Conservation (phyloP, 2,329 filamentous ascomycete genomes). For the Colletotrichum gloeosporioides region DNA sequence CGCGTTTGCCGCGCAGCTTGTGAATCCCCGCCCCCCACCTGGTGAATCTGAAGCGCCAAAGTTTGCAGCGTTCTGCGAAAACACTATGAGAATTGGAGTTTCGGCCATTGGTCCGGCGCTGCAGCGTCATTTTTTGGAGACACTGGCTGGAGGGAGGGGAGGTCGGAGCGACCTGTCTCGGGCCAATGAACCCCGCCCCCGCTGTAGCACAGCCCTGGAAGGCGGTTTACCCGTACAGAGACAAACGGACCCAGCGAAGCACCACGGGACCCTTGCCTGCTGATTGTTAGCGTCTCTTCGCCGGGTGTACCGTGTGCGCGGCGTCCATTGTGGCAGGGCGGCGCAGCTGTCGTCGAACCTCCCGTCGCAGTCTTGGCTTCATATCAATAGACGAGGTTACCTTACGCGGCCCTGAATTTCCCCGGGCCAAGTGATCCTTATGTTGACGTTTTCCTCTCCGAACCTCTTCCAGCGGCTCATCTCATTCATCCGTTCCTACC, state of each 20-base stretch:
- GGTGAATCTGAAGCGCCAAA: background rate
- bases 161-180: background rate
- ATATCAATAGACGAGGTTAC: slow-evolving; percentile 14
- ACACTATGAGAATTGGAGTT: background rate
- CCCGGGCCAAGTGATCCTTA: background rate
- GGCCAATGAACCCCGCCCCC: slow-evolving; percentile 15
- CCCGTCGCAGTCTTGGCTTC: slow-evolving; percentile 17
- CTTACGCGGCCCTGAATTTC: slow-evolving; percentile 13
- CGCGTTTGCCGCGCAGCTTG: background rate
- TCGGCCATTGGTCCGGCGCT: slow-evolving; percentile 7
- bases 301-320: background rate
- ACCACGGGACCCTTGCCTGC: slow-evolving; percentile 6
- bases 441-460: background rate
- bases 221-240: background rate
- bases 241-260: background rate
- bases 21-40: background rate
- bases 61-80: background rate
- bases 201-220: background rate
- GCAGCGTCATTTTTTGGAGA: background rate
- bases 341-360: background rate
- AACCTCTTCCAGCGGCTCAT: background rate
- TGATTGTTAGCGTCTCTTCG: background rate
- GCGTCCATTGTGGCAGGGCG: background rate
- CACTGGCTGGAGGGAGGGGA: background rate
- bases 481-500: background rate